These are phyloP conservation scores for Ceratobasidium theobromae DNA, from an alignment of 1,284 basidiomycete genomes.

Conservation along the genomic window DNA sequence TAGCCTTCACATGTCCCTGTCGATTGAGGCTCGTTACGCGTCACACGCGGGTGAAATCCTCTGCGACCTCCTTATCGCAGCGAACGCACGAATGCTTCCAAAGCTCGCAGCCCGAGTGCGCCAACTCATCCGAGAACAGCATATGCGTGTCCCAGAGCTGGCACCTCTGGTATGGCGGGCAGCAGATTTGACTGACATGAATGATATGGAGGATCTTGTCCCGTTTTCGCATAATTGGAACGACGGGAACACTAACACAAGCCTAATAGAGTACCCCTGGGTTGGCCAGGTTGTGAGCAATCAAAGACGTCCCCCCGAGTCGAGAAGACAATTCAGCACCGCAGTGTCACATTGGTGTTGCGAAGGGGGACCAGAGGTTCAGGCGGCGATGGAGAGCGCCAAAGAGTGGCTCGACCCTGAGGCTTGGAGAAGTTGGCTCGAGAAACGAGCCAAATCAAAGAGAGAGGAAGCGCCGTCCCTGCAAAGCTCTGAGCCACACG, in stretches of 20 bases:
- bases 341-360: conserved; percentile 20
- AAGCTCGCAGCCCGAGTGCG: conserved; percentile 1
- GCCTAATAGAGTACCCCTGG: not conserved
- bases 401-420: conserved; percentile 11
- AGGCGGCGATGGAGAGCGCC: conserved; percentile 1
- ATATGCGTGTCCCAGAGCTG: conserved; percentile 7
- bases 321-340: not conserved
- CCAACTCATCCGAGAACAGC: not conserved
- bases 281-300: not conserved
- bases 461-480: not conserved
- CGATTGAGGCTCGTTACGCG: conserved; percentile 7
- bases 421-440: conserved; percentile 9
- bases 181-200: conserved; percentile 10
- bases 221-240: conserved; percentile 3
- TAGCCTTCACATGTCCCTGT: not conserved
- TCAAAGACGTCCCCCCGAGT: conserved; percentile 10
- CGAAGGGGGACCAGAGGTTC: not conserved
- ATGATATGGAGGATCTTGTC: conserved; percentile 6
- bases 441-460: not conserved
- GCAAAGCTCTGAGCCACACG: not conserved
- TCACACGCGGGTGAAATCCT: conserved; percentile 1
- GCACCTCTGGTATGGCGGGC: conserved; percentile 17
- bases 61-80: conserved; percentile 25
- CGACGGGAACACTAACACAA: not conserved
- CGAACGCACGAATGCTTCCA: conserved; percentile 23